phyloP scores from a whole-genome alignment of 2,329 filamentous ascomycete species.

The Sporothrix protearum region DNA sequence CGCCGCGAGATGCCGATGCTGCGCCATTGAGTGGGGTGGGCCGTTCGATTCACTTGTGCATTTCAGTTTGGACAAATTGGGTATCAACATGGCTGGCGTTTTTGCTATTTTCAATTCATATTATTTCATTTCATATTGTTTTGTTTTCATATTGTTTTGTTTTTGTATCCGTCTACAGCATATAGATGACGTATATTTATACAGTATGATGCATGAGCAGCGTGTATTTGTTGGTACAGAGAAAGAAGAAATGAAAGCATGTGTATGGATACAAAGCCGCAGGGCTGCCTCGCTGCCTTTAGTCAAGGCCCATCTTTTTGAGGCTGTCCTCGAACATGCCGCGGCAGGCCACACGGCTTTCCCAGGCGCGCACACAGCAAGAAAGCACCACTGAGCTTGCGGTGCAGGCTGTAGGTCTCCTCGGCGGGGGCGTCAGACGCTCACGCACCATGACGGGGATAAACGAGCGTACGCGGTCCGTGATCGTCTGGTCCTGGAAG shows the following conservation, averaged over 20 bases:
- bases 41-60: no score
- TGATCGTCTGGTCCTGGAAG: slow-evolving; percentile 92
- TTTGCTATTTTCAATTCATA: no score
- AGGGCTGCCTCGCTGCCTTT: background rate
- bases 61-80: background rate
- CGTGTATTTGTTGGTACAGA: slow-evolving; percentile 8
- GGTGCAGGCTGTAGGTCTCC: slow-evolving; percentile 93
- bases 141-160: background rate
- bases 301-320: slow-evolving; percentile 32
- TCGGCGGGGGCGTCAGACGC: slow-evolving; percentile 83
- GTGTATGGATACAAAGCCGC: background rate
- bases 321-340: slow-evolving; percentile 68
- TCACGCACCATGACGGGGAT: slow-evolving; percentile 94
- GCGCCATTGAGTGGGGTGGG: slow-evolving; percentile 29
- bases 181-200: background rate
- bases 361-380: slow-evolving; percentile 83
- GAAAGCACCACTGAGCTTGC: slow-evolving; percentile 94
- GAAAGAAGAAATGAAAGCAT: background rate
- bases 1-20: slow-evolving; percentile 66
- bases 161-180: slow-evolving; percentile 3
- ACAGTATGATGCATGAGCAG: slow-evolving; percentile 15
- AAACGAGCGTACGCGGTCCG: slow-evolving; percentile 79
- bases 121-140: no score
- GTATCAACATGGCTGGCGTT: background rate
- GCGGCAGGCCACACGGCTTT: slow-evolving; percentile 77